phyloP scores from a whole-genome alignment of 2,329 filamentous ascomycete species.

The Xylariaceae sp. region DNA sequence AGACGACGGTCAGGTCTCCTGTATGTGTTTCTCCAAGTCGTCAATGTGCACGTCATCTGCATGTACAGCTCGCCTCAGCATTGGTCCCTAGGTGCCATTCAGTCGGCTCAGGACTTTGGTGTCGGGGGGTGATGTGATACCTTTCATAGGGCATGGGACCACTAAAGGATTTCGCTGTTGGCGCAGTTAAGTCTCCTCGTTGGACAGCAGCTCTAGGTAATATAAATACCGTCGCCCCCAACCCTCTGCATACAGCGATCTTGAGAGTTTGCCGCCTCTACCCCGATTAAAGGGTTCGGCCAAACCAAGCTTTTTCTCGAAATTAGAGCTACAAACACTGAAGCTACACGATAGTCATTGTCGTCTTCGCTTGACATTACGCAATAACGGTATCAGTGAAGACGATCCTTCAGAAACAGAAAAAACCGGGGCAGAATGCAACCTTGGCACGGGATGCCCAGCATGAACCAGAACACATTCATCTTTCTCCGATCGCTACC shows the following conservation, averaged over 20 bases:
- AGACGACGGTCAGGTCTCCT: background rate
- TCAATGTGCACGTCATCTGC: too few species aligned
- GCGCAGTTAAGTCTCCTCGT: background rate
- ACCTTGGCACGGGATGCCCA: constrained; percentile 4
- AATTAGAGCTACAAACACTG: too few species aligned
- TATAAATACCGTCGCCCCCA: constrained; percentile 3
- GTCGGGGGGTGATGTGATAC: background rate
- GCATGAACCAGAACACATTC: background rate
- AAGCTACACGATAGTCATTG: background rate
- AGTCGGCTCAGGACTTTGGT: background rate
- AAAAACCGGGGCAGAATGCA: constrained; percentile 16
- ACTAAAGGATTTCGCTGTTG: background rate
- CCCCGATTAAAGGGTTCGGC: background rate
- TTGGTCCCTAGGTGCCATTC: background rate
- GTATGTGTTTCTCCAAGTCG: background rate
- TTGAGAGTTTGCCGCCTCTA: too few species aligned
- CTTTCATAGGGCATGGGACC: background rate
- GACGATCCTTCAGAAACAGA: background rate
- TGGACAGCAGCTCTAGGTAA: background rate
- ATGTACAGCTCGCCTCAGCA: too few species aligned
- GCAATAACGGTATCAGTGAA: background rate
- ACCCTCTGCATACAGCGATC: background rate
- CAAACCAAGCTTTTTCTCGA: background rate
- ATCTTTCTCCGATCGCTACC: background rate
- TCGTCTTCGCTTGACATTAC: background rate